Evolutionary conservation across 2,329 filamentous ascomycete genomes (phyloP), one percentile per base, ranked within the genome.

Genomic region (Cordyceps militaris): DNA sequence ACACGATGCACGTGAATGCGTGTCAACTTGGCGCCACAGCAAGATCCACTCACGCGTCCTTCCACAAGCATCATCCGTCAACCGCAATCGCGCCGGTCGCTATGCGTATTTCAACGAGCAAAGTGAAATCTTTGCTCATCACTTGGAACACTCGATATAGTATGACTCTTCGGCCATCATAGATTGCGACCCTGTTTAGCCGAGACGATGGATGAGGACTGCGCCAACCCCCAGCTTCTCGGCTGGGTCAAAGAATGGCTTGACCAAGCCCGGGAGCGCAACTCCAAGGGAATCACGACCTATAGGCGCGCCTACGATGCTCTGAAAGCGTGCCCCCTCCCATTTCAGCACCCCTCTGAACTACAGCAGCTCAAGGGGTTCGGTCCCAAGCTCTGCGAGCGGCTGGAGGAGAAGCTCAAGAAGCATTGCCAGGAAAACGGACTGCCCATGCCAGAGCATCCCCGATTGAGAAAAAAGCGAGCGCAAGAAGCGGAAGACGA

Each of bases 301-400:
- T 93, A 91, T 70, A 87, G 83, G 62, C 84, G 86, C 64, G 89
- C 89, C 1, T 90, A 90, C 66, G 80, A 89, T 59, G 88, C 89
- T 2, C 81, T 94, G 69, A 89, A 86, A 70, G 82, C 82, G 13
- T 92, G 88, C 62, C 89, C 89, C 0, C 74, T 90, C 40, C 72
- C 73, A 1, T 89, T 91, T 63, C 74, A 80, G 19, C 89, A 94
- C 67, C 89, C 89, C 2, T 84, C 85, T 6, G 82, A 91, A 72
- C 81, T 89, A 1, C 80, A 85, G 64, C 81, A 86, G 63, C 78
- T 94, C n/a, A 84, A 84, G 60, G 88, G 88, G 0, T 84, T 91
- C 59, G 89, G 89, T 0, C 81, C 83, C 0, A 90, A 86, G 63
- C 74, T 92, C 16, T 90, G 85, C 65, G 79, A 85, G 56, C 80